These are phyloP conservation scores for Colletotrichum abscissum DNA, from an alignment of 2,329 filamentous ascomycete species.

Conservation along the genomic window DNA sequence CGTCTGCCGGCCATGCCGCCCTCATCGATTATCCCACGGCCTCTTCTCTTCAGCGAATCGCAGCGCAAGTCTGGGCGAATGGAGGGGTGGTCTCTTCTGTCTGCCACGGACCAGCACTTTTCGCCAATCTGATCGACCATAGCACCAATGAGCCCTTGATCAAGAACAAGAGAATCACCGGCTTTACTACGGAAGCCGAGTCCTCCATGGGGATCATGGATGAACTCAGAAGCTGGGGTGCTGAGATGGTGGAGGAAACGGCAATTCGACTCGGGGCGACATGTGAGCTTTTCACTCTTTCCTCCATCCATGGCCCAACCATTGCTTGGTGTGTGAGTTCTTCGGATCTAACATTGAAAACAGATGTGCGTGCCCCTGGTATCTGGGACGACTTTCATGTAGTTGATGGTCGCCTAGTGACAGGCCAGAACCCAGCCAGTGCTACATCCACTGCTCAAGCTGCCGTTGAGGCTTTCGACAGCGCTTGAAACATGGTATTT, in stretches of 20 bases:
- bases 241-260: too few relatives aligned
- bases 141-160: conserved; percentile 49
- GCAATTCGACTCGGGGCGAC: conserved; percentile 40
- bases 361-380: conserved; percentile 37
- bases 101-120: conserved; percentile 53
- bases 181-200: conserved; percentile 53
- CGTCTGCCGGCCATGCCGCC: conserved; percentile 56
- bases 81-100: conserved; percentile 50
- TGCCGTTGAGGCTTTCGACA: conserved; percentile 50
- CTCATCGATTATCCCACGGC: conserved; percentile 59
- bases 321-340: background rate
- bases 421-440: conserved; percentile 55
- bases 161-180: conserved; percentile 50
- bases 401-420: conserved; percentile 52
- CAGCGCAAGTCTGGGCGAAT: conserved; percentile 50
- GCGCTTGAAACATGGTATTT: too few relatives aligned
- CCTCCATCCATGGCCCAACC: background rate
- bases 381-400: conserved; percentile 45
- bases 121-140: conserved; percentile 46
- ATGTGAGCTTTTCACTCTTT: conserved; percentile 40
- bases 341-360: background rate
- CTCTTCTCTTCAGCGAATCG: conserved; percentile 52
- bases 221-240: conserved; percentile 40
- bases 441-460: conserved; percentile 50
- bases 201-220: too few relatives aligned